Conservation (phyloP, 495 filamentous ascomycete species). For the Xylaria nigripes region DNA sequence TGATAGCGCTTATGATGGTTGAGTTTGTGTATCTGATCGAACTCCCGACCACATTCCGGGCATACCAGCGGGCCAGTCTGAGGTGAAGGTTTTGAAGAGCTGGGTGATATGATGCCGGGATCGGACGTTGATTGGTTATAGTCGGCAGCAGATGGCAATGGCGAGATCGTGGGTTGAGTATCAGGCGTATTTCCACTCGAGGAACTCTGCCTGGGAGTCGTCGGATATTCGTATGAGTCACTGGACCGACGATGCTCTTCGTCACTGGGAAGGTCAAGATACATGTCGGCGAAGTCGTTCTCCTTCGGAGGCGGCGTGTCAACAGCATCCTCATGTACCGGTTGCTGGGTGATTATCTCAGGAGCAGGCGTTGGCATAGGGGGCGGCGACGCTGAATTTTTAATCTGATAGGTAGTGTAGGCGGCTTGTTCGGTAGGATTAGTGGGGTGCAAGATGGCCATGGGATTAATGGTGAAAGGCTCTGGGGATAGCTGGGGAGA, state of each 20-base stretch:
- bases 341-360: slow-evolving; percentile 20
- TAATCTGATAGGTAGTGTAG: slow-evolving; percentile 34
- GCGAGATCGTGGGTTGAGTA: slow-evolving; percentile 31
- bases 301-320: slow-evolving; percentile 4
- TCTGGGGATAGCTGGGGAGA: slow-evolving; percentile 24
- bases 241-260: slow-evolving; percentile 22
- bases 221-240: slow-evolving; percentile 30
- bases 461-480: slow-evolving; percentile 28
- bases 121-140: slow-evolving; percentile 18
- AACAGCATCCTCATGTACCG: slow-evolving; percentile 9
- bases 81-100: slow-evolving; percentile 20
- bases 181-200: slow-evolving; percentile 37
- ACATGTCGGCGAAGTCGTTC: slow-evolving; percentile 25
- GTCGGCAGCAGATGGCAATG: slow-evolving; percentile 27
- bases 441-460: slow-evolving; percentile 40
- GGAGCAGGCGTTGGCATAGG: slow-evolving; percentile 12
- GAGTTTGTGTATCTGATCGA: slow-evolving; percentile 41
- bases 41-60: slow-evolving; percentile 34
- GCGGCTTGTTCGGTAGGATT: slow-evolving; percentile 33
- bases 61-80: slow-evolving; percentile 29
- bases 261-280: slow-evolving; percentile 25
- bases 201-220: slow-evolving; percentile 32
- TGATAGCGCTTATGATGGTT: slow-evolving; percentile 46
- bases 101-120: slow-evolving; percentile 19
- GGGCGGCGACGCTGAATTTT: slow-evolving; percentile 30